Percentiles rank a stretch among this genome's conserved stretches.
Evolutionary conservation across 1,284 basidiomycete genomes (phyloP).

Genomic region (Cutaneotrichosporon sp.): DNA sequence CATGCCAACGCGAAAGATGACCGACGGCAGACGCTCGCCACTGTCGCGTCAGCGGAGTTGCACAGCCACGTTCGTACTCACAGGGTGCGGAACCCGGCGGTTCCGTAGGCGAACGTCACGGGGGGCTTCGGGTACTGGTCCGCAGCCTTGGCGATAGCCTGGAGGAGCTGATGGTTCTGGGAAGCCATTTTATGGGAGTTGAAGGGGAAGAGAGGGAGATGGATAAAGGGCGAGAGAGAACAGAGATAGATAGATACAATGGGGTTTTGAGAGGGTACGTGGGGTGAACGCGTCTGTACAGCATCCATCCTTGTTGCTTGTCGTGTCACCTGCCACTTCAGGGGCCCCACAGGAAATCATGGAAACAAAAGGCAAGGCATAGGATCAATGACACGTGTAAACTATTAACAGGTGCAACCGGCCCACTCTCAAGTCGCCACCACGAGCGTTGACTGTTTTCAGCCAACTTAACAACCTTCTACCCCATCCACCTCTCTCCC

Average conservation of each 20-base stretch:
- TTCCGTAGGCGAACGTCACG: slow-evolving; percentile 77
- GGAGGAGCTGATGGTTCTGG: slow-evolving; percentile 26
- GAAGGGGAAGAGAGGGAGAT: neutral
- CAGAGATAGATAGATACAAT: neutral
- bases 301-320: neutral
- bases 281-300: neutral
- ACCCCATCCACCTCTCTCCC: neutral
- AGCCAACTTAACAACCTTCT: neutral
- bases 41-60: slow-evolving; percentile 53
- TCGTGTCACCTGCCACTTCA: neutral
- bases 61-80: slow-evolving; percentile 55
- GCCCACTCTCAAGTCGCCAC: neutral
- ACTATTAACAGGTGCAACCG: neutral
- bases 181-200: slow-evolving; percentile 1
- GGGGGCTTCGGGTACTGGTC: slow-evolving; percentile 55
- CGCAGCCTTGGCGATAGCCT: slow-evolving; percentile 41
- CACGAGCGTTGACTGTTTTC: neutral
- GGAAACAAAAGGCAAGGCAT: neutral
- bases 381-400: neutral
- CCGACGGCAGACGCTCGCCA: slow-evolving; percentile 79
- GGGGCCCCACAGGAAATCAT: neutral
- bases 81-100: slow-evolving; percentile 91
- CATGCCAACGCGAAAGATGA: slow-evolving; percentile 88
- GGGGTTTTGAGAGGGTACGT: neutral
- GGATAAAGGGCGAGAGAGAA: neutral